Base-by-base conservation (phyloP, 2,329 filamentous ascomycete genomes). In the Gyromitra esculenta region DNA sequence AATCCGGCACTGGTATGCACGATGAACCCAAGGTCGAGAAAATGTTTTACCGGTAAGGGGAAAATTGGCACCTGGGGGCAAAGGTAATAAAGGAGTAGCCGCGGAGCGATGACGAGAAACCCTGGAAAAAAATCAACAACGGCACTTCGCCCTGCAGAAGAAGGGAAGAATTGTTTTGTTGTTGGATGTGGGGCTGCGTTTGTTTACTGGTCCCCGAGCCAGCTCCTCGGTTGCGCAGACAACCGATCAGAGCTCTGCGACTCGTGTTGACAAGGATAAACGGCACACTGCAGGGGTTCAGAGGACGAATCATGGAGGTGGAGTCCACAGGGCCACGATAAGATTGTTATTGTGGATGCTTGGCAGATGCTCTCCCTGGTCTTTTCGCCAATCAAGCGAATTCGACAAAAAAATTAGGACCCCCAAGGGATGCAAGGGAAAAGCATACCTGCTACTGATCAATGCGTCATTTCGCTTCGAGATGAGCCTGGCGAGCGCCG, bases 191-290 rank as follows among this genome's bases (percentile, higher is more conserved):
- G 65, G 65, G 57, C 25, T 31, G 25, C 50, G 50, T 71, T 75
- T 75, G 72, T 75, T 75, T 75, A 71, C 65, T 70, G 56, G 66
- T 37, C 37, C 43, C 62, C 37, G 39, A 43, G 43, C 57, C 39
- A 68, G 45, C 56, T 56, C 56, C 63, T 73, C 54, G 72, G 72
- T 75, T 70, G 65, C 72, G 72, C 56, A 48, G 72, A 75, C 72
- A 75, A 75, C 72, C 65, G 57, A 54, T 48, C 70, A 31, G 63
- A 73, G 62, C 70, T 73, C 39, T 9, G 15, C 52, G 35, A 13
- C 39, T 25, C 41, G 45, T 71, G n/a, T 35, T 52, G 18, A 8
- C 70, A 74, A 54, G 71, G 71, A 62, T 74, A 48, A n/a, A 48
- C 4, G 13, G 18, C 21, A 31, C 35, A 8, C 5, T 13, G 35